Base-by-base conservation (phyloP, 2,329 filamentous ascomycete species). In the Rosellinia necatrix region DNA sequence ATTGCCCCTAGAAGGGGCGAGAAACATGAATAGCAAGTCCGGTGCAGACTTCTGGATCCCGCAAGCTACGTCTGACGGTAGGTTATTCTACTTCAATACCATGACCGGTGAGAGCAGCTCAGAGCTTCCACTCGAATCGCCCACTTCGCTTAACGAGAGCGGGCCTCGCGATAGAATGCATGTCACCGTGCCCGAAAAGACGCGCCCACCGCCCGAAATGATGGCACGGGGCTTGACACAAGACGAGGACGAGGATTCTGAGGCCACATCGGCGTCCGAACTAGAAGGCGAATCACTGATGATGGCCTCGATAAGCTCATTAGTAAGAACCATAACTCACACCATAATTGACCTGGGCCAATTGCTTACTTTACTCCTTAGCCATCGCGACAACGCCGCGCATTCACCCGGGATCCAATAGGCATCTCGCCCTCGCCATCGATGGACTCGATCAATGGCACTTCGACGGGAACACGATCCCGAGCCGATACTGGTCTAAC, bases 1-100 rank as follows among this genome's bases (percentile, higher is more conserved):
- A 57, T 73, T 90, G 46, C 87, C 89, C 5, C 81, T 91, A 46
- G 91, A 96, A 68, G 86, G 86, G 46, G 79, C 81, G 17, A 64
- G 59, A 25, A 55, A 65, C n/a, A 47, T 53, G 60, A 79, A 75
- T 61, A 80, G 75, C 62, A 87, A 88, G 68, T 89, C 90, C 69
- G 92, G 94, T 65, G 92, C 93, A 41, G 93, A 96, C 63, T 99
- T 96, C 71, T 99, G 94, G 94, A 96, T 99, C 64, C 94, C 94
- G 15, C 94, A 99, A 76, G 94, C 92, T 12, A 99, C 94, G 0
- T 85, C 91, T 1, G 92, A 97, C 71, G 94, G 94, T 50, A 84
- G 92, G 53, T 76, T 99, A 21, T 99, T 96, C 75, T 99, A 97
- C 76, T 97, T 96, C 81, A 99, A 99, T 74, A 97, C 93, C 60